These are phyloP conservation scores for Calonectria pseudoturangicola DNA, from an alignment of 2,329 filamentous ascomycete genomes.

Conservation along the genomic window DNA sequence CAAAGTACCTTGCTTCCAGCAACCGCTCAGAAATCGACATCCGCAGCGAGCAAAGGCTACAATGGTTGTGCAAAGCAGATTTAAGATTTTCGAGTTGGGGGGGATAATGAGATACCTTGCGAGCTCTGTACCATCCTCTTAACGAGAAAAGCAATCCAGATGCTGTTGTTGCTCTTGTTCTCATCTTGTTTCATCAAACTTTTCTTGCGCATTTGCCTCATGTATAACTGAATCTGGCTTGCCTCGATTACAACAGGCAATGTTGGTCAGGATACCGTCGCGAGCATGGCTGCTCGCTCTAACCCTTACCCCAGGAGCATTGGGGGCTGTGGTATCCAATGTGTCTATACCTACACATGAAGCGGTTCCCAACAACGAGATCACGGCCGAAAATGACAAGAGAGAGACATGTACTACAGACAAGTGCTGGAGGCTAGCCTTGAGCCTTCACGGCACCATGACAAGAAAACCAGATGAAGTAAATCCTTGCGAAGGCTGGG, in stretches of 20 bases:
- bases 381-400: background rate
- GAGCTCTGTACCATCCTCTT: too few species aligned
- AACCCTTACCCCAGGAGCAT: background rate
- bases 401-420: conserved; percentile 19
- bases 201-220: background rate
- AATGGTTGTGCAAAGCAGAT: too few species aligned
- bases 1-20: too few species aligned
- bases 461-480: background rate
- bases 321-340: background rate
- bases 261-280: background rate
- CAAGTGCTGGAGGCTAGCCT: conserved; percentile 29
- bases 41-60: too few species aligned
- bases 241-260: background rate
- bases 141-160: background rate
- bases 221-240: background rate
- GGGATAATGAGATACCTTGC: background rate
- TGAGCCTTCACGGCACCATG: conserved; percentile 24
- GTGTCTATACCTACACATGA: too few species aligned
- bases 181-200: background rate
- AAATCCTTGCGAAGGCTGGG: conserved; percentile 44
- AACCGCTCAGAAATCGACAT: too few species aligned
- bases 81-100: background rate
- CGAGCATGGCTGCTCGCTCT: background rate
- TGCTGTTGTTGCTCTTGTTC: background rate
- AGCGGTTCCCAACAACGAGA: background rate